Evolutionary conservation across 345 rosid species (phyloP), one percentile per base, ranked within the genome.

Genomic region (Luvunga scandens): DNA sequence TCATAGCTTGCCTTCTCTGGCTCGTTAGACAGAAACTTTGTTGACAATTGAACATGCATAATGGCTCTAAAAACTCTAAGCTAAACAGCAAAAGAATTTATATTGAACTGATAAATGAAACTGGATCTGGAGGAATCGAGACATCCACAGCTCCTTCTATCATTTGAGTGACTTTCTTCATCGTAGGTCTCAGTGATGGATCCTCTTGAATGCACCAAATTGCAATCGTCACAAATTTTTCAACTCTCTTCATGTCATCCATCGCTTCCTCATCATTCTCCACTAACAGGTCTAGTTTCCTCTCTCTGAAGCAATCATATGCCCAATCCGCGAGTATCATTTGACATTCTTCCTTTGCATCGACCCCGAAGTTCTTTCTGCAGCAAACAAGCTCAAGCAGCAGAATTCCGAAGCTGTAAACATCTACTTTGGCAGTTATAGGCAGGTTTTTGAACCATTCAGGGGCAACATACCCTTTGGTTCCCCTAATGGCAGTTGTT

Each of bases 61-160:
- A 1, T 34, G n/a, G 9, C 9, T 24, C 1, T 13, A 28, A 71
- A 4, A 56, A 71, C 28, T 55, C 38, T 7, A 56, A 22, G 30
- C 16, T 59, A 18, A 60, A 5, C 30, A 22, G 7, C 21, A 36
- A 59, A 36, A 24, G 18, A 0, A 1, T 3, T 65, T 50, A 75
- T n/a, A n/a, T 30, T 65, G 53, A 50, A 7, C 71, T 74, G 21
- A 77, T 39, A 67, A 75, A 81, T 72, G 82, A 76, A 59, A 31
- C 21, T 27, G 73, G 66, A 9, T 81, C 70, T 19, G 83, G 83
- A 48, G 84, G 85, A 76, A 22, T 7, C 8, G 76, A n/a, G 56
- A 77, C 81, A 33, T 73, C 75, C 75, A 71, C 61, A 5, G 65
- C 57, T 57, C 83, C 85, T 83, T 83, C 85, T 16, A 79, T 76